phyloP scores from a whole-genome alignment of 192 early-diverging fungal genomes.

The Chytriomyces sp. region DNA sequence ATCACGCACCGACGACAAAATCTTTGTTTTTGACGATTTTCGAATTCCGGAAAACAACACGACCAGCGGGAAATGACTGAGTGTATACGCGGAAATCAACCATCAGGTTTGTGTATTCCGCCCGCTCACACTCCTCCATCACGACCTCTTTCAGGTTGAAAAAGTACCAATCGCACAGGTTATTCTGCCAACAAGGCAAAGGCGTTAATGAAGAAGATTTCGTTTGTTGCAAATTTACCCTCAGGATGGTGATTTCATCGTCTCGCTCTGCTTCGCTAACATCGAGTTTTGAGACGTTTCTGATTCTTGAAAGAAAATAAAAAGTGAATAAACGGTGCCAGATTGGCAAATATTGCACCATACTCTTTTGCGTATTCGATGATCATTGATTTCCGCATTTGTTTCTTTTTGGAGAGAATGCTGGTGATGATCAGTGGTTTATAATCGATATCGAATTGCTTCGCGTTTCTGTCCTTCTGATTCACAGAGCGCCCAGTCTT shows the following conservation, averaged over 20 bases:
- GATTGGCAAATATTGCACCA: neutral
- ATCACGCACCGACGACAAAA: conserved; percentile 43
- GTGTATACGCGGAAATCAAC: conserved; percentile 40
- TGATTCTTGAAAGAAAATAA: neutral
- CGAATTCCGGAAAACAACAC: conserved; percentile 50
- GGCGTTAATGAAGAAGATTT: conserved; percentile 1
- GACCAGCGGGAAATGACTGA: conserved; percentile 36
- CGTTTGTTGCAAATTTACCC: conserved; percentile 17
- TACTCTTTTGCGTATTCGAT: conserved; percentile 54
- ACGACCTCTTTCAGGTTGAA: conserved; percentile 53
- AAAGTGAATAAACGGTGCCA: neutral
- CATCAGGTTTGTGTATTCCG: conserved; percentile 52
- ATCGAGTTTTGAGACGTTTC: conserved; percentile 36
- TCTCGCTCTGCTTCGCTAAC: conserved; percentile 40
- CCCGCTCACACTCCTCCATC: conserved; percentile 54
- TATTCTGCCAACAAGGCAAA: conserved; percentile 22
- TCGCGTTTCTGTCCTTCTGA: conserved; percentile 26
- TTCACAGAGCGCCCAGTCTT: neutral
- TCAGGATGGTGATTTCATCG: conserved; percentile 25
- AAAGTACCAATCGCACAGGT: conserved; percentile 56
- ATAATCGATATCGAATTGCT: conserved; percentile 51
- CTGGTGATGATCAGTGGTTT: conserved; percentile 42
- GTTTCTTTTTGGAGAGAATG: conserved; percentile 50
- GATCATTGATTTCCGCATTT: conserved; percentile 54
- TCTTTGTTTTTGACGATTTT: conserved; percentile 45